Evolutionary conservation across 495 filamentous ascomycete species (phyloP).

Genomic region (Umbilicaria muhlenbergii): DNA sequence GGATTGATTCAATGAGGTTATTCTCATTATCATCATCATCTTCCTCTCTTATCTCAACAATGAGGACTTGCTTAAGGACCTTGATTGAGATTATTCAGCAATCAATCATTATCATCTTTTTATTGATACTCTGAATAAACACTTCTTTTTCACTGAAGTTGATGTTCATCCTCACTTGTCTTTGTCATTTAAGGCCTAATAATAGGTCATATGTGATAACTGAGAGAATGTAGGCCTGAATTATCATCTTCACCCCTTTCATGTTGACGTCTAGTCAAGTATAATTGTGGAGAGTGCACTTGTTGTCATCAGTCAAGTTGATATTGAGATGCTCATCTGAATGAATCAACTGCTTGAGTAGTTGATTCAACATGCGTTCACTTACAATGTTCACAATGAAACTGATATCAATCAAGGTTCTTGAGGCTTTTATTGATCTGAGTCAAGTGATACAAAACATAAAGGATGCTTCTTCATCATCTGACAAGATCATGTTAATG

Average conservation of each 20-base stretch:
- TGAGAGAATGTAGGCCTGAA: neutral
- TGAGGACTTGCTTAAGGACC: too few species aligned
- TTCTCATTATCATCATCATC: too few species aligned
- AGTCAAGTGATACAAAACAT: neutral
- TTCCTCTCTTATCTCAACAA: too few species aligned
- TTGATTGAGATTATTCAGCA: constrained; percentile 24
- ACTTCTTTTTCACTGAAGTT: neutral
- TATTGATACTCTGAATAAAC: neutral
- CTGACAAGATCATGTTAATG: neutral
- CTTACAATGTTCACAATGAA: neutral
- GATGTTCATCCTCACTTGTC: neutral
- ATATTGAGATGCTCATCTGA: neutral
- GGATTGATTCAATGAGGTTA: too few species aligned
- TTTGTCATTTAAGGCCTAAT: neutral
- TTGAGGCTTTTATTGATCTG: neutral
- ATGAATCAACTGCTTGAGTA: neutral
- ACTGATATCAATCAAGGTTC: neutral
- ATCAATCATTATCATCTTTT: constrained; percentile 26
- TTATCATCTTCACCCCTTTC: neutral
- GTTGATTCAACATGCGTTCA: neutral
- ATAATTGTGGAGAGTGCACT: neutral
- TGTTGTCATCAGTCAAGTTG: neutral
- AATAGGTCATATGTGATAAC: neutral
- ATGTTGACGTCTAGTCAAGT: neutral
- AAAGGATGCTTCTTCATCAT: neutral